phyloP scores from a whole-genome alignment of 192 early-diverging fungal genomes.

The Diversispora eburnea region DNA sequence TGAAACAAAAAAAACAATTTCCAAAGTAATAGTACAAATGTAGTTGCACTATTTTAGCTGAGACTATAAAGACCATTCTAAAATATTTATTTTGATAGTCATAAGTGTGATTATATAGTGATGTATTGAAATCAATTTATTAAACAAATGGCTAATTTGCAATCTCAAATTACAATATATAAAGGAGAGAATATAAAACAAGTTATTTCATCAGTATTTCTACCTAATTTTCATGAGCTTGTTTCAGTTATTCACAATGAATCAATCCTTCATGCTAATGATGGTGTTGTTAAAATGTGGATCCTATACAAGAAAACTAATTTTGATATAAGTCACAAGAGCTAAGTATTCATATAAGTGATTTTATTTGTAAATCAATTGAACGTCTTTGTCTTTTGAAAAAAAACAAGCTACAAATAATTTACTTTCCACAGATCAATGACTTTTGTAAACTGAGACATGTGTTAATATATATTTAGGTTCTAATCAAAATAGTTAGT shows the following conservation, averaged over 20 bases:
- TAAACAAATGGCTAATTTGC: background rate
- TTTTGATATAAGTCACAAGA: background rate
- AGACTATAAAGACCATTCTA: slow-evolving; percentile 12
- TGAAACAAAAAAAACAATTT: slow-evolving; percentile 7
- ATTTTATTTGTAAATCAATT: slow-evolving; percentile 13
- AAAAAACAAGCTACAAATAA: background rate
- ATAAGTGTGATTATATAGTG: background rate
- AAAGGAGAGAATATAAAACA: background rate
- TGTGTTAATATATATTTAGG: slow-evolving; percentile 8
- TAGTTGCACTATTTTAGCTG: slow-evolving; percentile 2
- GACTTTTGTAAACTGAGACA: background rate
- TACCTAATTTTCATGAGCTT: background rate
- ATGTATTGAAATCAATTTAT: background rate
- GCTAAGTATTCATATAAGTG: slow-evolving; percentile 10
- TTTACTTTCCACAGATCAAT: background rate
- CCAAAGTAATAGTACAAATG: background rate
- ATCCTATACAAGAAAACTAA: background rate
- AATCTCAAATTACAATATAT: background rate
- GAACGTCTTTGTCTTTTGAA: slow-evolving; percentile 10
- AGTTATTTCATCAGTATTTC: background rate
- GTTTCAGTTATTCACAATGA: slow-evolving; percentile 17
- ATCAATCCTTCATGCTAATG: background rate
- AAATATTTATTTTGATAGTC: slow-evolving; percentile 18
- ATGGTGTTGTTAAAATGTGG: slow-evolving; percentile 3
- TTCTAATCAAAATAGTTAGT: slow-evolving; percentile 9